Conservation (phyloP, 2,329 filamentous ascomycete species). For the Chaetothyriales sp. region DNA sequence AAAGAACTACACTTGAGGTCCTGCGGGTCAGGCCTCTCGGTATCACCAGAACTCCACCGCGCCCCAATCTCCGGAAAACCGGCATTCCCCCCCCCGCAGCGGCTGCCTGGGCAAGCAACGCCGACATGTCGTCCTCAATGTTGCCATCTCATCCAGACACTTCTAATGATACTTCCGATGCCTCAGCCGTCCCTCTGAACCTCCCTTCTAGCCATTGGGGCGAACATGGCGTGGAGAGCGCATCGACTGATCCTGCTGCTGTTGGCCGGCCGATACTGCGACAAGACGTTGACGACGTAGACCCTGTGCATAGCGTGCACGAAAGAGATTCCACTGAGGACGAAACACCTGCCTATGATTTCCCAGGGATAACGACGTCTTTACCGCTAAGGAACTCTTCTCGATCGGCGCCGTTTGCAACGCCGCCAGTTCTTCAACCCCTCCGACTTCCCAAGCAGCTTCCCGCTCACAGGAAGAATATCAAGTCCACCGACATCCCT, state of each 20-base stretch:
- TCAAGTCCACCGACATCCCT: slow-evolving; percentile 42
- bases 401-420: slow-evolving; percentile 11
- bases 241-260: slow-evolving; percentile 15
- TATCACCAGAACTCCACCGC: not conserved
- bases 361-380: slow-evolving; percentile 13
- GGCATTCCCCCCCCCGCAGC: not conserved
- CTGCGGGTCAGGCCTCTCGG: not conserved
- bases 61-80: not conserved
- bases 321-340: slow-evolving; percentile 19
- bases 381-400: slow-evolving; percentile 10
- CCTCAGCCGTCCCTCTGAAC: not conserved
- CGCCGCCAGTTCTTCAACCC: slow-evolving; percentile 19
- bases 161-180: not conserved
- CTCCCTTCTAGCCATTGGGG: slow-evolving; percentile 14
- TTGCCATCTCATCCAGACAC: not conserved
- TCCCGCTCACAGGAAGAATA: slow-evolving; percentile 35
- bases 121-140: not conserved
- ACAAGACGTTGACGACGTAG: slow-evolving; percentile 32
- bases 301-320: slow-evolving; percentile 27
- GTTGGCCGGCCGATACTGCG: slow-evolving; percentile 30
- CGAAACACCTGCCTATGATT: not conserved
- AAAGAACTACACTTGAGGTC: not conserved
- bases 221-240: slow-evolving; percentile 16
- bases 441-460: slow-evolving; percentile 25
- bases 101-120: no score